A percentile compares a stretch with the other conserved stretches of the same genome.
Evolutionary conservation across 768 basidiomycete species (phyloP).

Genomic region (Gymnopilus dilepis): DNA sequence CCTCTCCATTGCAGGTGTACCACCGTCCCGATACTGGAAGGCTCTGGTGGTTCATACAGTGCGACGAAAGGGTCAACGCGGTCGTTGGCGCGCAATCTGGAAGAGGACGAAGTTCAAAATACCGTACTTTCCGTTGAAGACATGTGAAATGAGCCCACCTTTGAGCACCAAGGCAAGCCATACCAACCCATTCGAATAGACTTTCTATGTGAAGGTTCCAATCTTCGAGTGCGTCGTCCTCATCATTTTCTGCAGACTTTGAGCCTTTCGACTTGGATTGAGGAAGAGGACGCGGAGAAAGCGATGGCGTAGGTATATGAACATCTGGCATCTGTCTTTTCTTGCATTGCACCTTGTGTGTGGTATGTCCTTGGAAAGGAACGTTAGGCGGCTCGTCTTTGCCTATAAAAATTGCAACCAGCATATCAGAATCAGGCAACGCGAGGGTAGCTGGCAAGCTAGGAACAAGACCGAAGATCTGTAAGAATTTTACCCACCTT

Average conservation of each 20-base stretch:
- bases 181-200: conserved; percentile 77
- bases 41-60: conserved; percentile 61
- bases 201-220: conserved; percentile 49
- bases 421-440: not conserved
- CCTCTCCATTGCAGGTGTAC: conserved; percentile 68
- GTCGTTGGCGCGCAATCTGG: conserved; percentile 64
- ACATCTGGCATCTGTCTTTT: conserved; percentile 37
- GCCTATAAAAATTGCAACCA: not conserved
- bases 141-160: too few relatives aligned
- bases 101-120: not conserved
- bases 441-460: not conserved
- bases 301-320: conserved; percentile 43
- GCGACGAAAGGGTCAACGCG: conserved; percentile 73
- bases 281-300: conserved; percentile 29
- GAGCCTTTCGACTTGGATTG: conserved; percentile 9
- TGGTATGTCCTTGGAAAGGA: conserved; percentile 19
- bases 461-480: conserved; percentile 1
- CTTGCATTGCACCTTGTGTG: conserved; percentile 31
- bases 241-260: conserved; percentile 1
- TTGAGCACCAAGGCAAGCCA: conserved; percentile 70
- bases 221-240: conserved; percentile 49
- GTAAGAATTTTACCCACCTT: conserved; percentile 23
- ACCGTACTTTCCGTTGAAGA: too few relatives aligned
- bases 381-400: conserved; percentile 24
- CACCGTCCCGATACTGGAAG: conserved; percentile 48